Evolutionary conservation across 805 yeast species (phyloP).

Genomic region (Pichia insulana): DNA sequence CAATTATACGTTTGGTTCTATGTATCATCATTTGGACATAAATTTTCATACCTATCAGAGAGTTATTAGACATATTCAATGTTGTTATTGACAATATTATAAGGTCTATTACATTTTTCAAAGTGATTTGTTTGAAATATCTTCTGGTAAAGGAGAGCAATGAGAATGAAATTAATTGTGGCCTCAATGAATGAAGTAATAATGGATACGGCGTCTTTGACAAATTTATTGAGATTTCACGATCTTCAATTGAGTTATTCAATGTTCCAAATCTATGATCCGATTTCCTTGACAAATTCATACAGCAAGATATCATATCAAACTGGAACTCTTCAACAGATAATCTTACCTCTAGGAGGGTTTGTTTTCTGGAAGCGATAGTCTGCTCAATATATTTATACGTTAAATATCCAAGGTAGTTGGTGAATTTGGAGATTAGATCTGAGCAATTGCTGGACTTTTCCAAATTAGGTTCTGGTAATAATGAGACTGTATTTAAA

Average conservation of each 20-base stretch:
- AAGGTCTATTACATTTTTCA: background rate
- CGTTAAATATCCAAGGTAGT: background rate
- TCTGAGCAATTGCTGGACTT: too few relatives aligned
- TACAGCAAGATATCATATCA: conserved; percentile 7
- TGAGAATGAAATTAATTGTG: conserved; percentile 4
- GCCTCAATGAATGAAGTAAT: conserved; percentile 7
- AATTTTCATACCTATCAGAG: conserved; percentile 3
- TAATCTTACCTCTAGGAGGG: conserved; percentile 1
- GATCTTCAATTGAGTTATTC: background rate
- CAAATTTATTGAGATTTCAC: background rate
- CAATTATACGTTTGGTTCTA: conserved; percentile 4
- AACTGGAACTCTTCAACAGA: conserved; percentile 8
- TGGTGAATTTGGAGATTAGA: background rate
- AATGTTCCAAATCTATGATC: background rate
- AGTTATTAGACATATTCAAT: conserved; percentile 6
- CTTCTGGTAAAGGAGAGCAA: conserved; percentile 2
- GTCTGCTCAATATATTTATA: background rate
- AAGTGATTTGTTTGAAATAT: background rate
- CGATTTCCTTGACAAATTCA: background rate
- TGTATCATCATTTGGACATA: conserved; percentile 5
- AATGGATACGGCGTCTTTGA: conserved; percentile 6
- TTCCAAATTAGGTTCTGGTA: too few relatives aligned
- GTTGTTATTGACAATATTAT: conserved; percentile 1
- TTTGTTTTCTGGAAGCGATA: background rate
- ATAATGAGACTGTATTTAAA: too few relatives aligned